phyloP scores from a whole-genome alignment of 2,329 filamentous ascomycete species.

The Leptosphaerulina australis region DNA sequence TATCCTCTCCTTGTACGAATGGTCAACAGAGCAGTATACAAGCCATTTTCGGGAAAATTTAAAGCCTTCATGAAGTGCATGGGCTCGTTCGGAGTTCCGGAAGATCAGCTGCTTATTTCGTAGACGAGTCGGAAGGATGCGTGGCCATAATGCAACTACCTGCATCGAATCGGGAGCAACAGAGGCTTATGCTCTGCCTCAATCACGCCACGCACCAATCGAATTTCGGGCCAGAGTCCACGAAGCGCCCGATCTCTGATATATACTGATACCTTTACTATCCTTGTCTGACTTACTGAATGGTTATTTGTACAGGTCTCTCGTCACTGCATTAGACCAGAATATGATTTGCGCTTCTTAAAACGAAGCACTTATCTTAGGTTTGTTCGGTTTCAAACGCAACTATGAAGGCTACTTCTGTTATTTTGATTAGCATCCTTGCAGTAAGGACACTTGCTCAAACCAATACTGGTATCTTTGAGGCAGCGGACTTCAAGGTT shows the following conservation, averaged over 20 bases:
- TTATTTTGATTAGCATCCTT: neutral
- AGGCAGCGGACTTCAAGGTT: conserved; percentile 19
- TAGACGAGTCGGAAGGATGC: neutral
- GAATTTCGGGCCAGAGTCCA: neutral
- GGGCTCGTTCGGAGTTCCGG: no score
- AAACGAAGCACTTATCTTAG: no score
- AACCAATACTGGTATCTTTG: neutral
- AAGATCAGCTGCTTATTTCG: neutral
- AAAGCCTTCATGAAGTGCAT: no score
- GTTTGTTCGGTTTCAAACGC: neutral
- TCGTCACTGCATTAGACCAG: neutral
- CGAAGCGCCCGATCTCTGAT: neutral
- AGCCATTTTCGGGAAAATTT: no score
- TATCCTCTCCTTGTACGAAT: no score
- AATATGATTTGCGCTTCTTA: no score
- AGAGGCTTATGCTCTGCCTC: neutral
- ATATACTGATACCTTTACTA: neutral
- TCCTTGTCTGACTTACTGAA: neutral
- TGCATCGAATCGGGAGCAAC: neutral
- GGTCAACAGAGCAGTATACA: no score
- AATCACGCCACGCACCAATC: neutral
- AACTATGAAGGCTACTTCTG: neutral
- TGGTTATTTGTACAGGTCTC: neutral
- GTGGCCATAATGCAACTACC: neutral
- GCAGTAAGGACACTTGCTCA: neutral